phyloP scores from a whole-genome alignment of 305 asterid genomes.

The Fraxinus dipetala region DNA sequence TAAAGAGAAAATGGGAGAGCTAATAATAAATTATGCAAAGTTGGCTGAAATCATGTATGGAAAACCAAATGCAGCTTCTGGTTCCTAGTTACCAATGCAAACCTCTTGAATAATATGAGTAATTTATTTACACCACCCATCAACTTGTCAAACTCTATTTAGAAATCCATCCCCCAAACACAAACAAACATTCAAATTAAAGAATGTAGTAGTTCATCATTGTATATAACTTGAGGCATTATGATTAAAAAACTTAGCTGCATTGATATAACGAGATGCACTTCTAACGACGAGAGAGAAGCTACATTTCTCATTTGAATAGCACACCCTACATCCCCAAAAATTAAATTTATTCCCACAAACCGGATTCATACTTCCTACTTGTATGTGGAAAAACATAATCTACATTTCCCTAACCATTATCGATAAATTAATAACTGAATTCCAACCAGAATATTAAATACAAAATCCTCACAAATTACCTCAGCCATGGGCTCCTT shows the following conservation, averaged over 20 bases:
- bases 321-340: not conserved
- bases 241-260: not conserved
- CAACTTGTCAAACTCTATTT: not conserved
- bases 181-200: not conserved
- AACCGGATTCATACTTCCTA: not conserved
- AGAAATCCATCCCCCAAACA: constrained; percentile 2
- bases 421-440: not conserved
- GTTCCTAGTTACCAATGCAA: not conserved
- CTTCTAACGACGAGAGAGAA: not conserved
- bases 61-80: not conserved
- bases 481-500: constrained; percentile 63
- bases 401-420: not conserved
- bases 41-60: not conserved
- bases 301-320: not conserved
- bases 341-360: not conserved
- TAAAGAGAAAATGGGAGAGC: not conserved
- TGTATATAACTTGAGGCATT: not conserved
- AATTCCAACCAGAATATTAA: constrained; percentile 3
- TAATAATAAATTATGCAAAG: not conserved
- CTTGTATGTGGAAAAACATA: not conserved
- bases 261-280: not conserved
- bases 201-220: not conserved
- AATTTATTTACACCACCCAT: not conserved
- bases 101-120: not conserved
- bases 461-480: not conserved